Conservation (phyloP, 2,329 filamentous ascomycete species). For the Chaetoscypha palmicola region DNA sequence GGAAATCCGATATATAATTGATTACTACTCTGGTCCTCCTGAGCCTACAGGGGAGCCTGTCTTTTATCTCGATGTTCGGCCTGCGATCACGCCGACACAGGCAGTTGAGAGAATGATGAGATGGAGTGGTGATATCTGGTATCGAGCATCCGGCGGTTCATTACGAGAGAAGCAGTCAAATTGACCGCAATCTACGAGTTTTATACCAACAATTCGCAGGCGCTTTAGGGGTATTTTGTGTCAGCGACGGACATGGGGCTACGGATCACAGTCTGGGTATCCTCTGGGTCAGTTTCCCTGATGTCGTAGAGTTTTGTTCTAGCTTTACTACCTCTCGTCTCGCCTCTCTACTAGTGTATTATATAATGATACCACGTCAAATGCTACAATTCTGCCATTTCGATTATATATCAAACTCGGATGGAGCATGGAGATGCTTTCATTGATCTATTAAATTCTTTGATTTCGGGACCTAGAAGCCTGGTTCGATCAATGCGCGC, state of each 20-base stretch:
- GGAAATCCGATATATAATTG: conserved; percentile 90
- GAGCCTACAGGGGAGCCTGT: conserved; percentile 76
- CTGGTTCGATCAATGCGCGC: no score
- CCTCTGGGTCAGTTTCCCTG: not conserved
- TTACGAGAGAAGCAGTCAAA: conserved; percentile 23
- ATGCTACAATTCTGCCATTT: not conserved
- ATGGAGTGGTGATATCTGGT: conserved; percentile 94
- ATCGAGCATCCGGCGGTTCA: conserved; percentile 34
- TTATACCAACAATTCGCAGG: no score
- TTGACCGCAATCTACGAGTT: no score
- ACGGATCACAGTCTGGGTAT: not conserved
- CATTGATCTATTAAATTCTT: not conserved
- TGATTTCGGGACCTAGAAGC: no score
- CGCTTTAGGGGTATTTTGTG: no score
- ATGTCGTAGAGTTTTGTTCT: no score
- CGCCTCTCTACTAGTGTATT: conserved; percentile 10
- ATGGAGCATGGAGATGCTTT: no score
- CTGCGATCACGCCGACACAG: conserved; percentile 73
- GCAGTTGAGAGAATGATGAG: conserved; percentile 76
- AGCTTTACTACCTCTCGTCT: not conserved
- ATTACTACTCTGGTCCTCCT: conserved; percentile 83
- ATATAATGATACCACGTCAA: conserved; percentile 9
- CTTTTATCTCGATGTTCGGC: conserved; percentile 91
- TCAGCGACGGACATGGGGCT: not conserved
- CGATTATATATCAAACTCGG: no score